Evolutionary conservation across 345 rosid species (phyloP), one percentile per base, ranked within the genome.

Genomic region (Adansonia digitata): DNA sequence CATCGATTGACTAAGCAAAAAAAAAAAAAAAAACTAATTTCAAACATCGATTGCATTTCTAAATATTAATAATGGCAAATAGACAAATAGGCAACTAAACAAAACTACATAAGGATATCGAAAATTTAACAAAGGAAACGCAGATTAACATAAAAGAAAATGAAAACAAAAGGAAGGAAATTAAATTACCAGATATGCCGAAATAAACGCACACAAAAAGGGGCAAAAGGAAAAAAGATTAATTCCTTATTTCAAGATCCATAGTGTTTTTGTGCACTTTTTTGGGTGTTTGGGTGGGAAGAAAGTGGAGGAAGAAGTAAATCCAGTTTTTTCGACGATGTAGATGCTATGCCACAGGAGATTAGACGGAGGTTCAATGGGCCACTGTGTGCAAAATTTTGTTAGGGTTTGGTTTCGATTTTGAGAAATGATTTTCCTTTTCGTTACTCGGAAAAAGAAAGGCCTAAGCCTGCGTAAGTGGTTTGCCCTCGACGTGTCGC

Each of bases 131-230:
- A 26, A 48, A 27, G 56, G 8, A 31, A 6, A 69, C 42, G 17
- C 27, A 10, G 22, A 56, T 5, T 57, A 57, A 26, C 35, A 57
- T 57, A 57, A 26, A 57, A 57, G 2, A 27, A 69, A 26, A 37
- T 7, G 9, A 48, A n/a, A n/a, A n/a, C n/a, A 55, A 9, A 55
- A 11, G 22, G 22, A 15, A 14, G 2, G 10, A 20, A n/a, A n/a
- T n/a, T n/a, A n/a, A n/a, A 69, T 48, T 48, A 69, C 72, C 72
- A 46, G 57, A 69, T 27, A 17, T 10, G 72, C 72, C 15, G 37
- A 29, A 27, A 17, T 46, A n/a, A 68, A 39, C 71, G 85, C 1
- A 81, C 87, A n/a, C 45, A 42, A 22, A 26, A 14, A 48, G 62
- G 35, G n/a, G n/a, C n/a, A n/a, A n/a, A n/a, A 7, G 15, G 0